These are phyloP conservation scores for Buxus sempervirens DNA, from an alignment of 164 flowering plant genomes.

Conservation along the genomic window DNA sequence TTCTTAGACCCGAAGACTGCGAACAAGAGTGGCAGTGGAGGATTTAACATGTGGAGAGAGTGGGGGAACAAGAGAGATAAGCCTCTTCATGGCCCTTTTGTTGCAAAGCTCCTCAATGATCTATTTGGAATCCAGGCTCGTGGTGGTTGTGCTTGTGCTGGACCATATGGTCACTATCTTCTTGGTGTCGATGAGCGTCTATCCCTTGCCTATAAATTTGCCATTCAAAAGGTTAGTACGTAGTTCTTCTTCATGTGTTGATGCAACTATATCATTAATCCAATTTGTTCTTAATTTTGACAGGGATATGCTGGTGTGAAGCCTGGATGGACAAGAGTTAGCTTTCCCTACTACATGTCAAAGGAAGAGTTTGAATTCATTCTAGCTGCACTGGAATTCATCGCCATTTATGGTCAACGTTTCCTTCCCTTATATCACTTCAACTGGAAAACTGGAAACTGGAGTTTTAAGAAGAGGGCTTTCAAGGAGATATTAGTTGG, in stretches of 20 bases:
- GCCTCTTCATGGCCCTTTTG: slow-evolving; percentile 61
- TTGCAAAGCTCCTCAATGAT: slow-evolving; percentile 62
- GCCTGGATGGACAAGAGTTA: slow-evolving; percentile 72
- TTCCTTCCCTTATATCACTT: slow-evolving; percentile 49
- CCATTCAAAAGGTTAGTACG: slow-evolving; percentile 37
- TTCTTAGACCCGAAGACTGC: not conserved
- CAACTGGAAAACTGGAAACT: slow-evolving; percentile 40
- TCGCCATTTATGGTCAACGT: slow-evolving; percentile 53
- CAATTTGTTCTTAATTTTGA: not conserved
- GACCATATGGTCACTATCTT: slow-evolving; percentile 60
- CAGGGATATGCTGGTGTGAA: slow-evolving; percentile 56
- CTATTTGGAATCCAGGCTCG: slow-evolving; percentile 68
- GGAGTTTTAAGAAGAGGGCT: slow-evolving; percentile 37
- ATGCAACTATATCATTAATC: not conserved
- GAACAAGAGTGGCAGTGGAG: not conserved
- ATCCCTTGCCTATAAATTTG: slow-evolving; percentile 33
- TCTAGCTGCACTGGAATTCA: slow-evolving; percentile 49
- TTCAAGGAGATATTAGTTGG: slow-evolving; percentile 7
- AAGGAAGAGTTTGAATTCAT: slow-evolving; percentile 57
- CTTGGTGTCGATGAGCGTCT: slow-evolving; percentile 35
- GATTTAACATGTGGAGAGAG: slow-evolving; percentile 34
- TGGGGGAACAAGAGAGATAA: slow-evolving; percentile 36
- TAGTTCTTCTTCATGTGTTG: not conserved
- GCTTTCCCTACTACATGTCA: slow-evolving; percentile 69
- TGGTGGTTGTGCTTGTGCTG: slow-evolving; percentile 79